Percentiles rank a stretch among this genome's conserved stretches.
Conservation (phyloP, 2,329 filamentous ascomycete genomes). For the Aureobasidium uvarum region DNA sequence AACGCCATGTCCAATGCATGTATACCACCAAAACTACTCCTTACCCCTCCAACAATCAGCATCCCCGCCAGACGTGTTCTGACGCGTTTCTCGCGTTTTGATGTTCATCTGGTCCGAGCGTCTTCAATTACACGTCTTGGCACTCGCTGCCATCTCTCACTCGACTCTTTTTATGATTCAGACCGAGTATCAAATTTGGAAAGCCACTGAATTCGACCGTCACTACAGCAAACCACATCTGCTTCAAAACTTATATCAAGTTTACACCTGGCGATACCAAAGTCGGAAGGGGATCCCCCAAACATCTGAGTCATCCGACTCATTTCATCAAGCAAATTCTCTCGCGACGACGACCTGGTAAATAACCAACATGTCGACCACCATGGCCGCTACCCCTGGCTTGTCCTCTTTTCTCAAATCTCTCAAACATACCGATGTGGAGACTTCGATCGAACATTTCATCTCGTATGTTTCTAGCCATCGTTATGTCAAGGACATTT, state of each 20-base stretch:
- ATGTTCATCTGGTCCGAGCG: neutral
- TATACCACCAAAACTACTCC: neutral
- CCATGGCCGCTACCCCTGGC: conserved; percentile 64
- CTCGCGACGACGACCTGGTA: conserved; percentile 9
- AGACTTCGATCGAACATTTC: conserved; percentile 78
- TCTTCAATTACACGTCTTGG: conserved; percentile 12
- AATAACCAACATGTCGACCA: conserved; percentile 54
- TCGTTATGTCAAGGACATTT: conserved; percentile 20
- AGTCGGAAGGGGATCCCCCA: neutral
- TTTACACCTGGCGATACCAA: neutral
- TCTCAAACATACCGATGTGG: conserved; percentile 70
- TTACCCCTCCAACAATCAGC: conserved; percentile 3
- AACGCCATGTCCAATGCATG: conserved; percentile 53
- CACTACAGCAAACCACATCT: neutral
- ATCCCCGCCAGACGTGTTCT: conserved; percentile 1
- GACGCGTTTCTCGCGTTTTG: neutral
- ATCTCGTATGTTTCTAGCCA: conserved; percentile 63
- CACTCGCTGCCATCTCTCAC: neutral
- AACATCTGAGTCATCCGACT: conserved; percentile 7
- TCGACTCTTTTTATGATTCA: conserved; percentile 13
- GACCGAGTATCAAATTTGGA: conserved; percentile 4
- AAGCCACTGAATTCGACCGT: neutral
- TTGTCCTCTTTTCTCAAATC: conserved; percentile 76
- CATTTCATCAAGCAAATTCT: conserved; percentile 15
- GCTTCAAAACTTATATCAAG: neutral